Evolutionary conservation across 805 yeast species (phyloP).

Genomic region (Sungouiozyma intestinalis): DNA sequence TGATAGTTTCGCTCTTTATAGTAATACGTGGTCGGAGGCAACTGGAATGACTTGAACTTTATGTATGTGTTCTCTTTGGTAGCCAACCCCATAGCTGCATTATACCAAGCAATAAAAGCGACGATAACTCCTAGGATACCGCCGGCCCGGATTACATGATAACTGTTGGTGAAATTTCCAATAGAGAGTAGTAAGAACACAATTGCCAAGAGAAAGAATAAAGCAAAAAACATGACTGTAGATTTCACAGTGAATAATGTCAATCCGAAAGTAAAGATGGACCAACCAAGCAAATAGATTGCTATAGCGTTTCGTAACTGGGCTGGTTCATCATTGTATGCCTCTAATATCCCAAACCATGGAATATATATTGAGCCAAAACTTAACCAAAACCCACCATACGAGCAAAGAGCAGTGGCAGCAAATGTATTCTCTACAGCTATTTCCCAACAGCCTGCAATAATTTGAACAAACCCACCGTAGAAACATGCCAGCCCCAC

Average conservation of each 20-base stretch:
- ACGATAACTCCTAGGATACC: constrained; percentile 57
- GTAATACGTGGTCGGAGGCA: constrained; percentile 15
- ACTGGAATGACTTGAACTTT: constrained; percentile 22
- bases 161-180: constrained; percentile 39
- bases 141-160: constrained; percentile 40
- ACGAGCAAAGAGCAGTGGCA: constrained; percentile 51
- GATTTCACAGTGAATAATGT: constrained; percentile 49
- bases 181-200: constrained; percentile 47
- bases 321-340: constrained; percentile 34
- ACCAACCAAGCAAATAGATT: constrained; percentile 52
- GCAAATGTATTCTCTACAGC: constrained; percentile 58
- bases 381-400: constrained; percentile 63
- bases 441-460: constrained; percentile 60
- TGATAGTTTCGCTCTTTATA: background rate
- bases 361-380: constrained; percentile 49
- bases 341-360: constrained; percentile 48
- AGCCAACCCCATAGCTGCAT: constrained; percentile 62
- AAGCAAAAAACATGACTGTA: constrained; percentile 49
- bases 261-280: constrained; percentile 47
- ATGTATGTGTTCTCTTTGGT: constrained; percentile 47
- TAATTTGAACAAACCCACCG: constrained; percentile 50
- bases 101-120: constrained; percentile 56
- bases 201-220: constrained; percentile 42
- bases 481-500: constrained; percentile 51
- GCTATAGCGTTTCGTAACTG: constrained; percentile 44